Conservation (phyloP, 768 basidiomycete species). For the Cytidiella melzeri region DNA sequence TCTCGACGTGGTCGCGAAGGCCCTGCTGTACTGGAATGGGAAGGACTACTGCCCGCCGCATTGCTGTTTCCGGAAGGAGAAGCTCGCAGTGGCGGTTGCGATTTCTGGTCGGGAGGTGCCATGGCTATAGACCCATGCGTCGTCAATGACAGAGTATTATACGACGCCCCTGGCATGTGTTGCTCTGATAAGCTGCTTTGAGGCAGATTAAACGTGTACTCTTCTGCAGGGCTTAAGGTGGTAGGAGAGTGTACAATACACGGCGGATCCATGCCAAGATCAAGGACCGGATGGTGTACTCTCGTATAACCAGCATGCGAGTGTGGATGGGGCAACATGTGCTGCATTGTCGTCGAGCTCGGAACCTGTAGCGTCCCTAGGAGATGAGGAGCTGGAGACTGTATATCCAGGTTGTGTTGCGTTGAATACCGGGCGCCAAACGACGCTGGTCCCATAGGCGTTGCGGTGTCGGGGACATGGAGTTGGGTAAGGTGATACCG, state of each 20-base stretch:
- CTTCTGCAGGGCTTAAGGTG: slow-evolving; percentile 17
- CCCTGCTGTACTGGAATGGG: slow-evolving; percentile 11
- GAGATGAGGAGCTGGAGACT: slow-evolving; percentile 23
- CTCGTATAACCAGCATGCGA: slow-evolving; percentile 18
- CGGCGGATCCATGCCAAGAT: slow-evolving; percentile 15
- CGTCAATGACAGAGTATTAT: slow-evolving; percentile 15
- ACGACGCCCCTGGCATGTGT: slow-evolving; percentile 16
- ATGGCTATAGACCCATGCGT: slow-evolving; percentile 18
- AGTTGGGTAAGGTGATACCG: slow-evolving; percentile 44
- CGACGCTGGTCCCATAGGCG: slow-evolving; percentile 14
- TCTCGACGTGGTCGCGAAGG: slow-evolving; percentile 21
- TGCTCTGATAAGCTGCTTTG: slow-evolving; percentile 22
- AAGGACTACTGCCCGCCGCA: slow-evolving; percentile 19
- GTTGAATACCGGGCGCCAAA: slow-evolving; percentile 23
- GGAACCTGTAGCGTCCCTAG: slow-evolving; percentile 23
- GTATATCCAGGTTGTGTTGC: slow-evolving; percentile 16
- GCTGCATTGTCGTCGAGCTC: slow-evolving; percentile 18
- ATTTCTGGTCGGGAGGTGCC: slow-evolving; percentile 14
- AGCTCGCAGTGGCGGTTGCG: slow-evolving; percentile 14
- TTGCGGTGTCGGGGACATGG: slow-evolving; percentile 15
- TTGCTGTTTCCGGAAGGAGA: slow-evolving; percentile 15
- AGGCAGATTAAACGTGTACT: slow-evolving; percentile 24
- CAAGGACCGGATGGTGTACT: slow-evolving; percentile 18
- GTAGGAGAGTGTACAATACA: slow-evolving; percentile 15
- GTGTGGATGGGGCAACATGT: slow-evolving; percentile 16